A percentile compares a stretch with the other conserved stretches of the same genome.
Conservation (phyloP, 2,329 filamentous ascomycete genomes). For the Diplodia intermedia region DNA sequence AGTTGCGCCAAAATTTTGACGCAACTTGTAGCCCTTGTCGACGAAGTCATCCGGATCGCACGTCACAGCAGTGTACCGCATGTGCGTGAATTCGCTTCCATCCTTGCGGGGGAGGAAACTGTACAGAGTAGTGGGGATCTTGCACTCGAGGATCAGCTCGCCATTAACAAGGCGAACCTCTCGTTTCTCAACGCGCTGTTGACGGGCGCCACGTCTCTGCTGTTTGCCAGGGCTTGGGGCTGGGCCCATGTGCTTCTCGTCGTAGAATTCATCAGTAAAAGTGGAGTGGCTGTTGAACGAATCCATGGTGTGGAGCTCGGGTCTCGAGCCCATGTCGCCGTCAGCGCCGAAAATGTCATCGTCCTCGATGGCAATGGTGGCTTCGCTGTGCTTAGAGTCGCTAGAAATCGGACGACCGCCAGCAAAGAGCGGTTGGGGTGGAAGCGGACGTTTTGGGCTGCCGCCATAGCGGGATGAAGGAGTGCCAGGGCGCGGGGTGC, state of each 20-base stretch:
- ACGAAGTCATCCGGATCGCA: slow-evolving; percentile 96
- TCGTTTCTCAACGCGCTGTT: slow-evolving; percentile 88
- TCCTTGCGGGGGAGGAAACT: slow-evolving; percentile 93
- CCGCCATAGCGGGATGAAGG: slow-evolving; percentile 88
- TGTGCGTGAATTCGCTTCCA: slow-evolving; percentile 96
- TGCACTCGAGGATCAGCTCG: slow-evolving; percentile 96
- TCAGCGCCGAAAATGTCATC: slow-evolving; percentile 75
- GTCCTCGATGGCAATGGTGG: slow-evolving; percentile 72
- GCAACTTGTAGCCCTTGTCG: slow-evolving; percentile 84
- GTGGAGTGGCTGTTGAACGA: slow-evolving; percentile 69
- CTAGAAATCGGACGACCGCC: slow-evolving; percentile 57
- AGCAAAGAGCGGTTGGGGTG: slow-evolving; percentile 85
- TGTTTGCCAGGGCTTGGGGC: slow-evolving; percentile 82
- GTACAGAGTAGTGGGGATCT: slow-evolving; percentile 97
- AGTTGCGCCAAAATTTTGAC: slow-evolving; percentile 85
- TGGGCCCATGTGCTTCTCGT: slow-evolving; percentile 81
- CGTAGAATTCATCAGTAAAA: slow-evolving; percentile 58
- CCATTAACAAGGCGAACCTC: slow-evolving; percentile 97
- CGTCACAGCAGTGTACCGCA: slow-evolving; percentile 98
- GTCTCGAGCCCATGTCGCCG: slow-evolving; percentile 58
- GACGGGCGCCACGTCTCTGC: slow-evolving; percentile 82
- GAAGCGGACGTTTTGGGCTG: slow-evolving; percentile 84
- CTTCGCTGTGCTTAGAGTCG: slow-evolving; percentile 60
- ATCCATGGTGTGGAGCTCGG: slow-evolving; percentile 67
- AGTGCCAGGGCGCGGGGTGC: slow-evolving; percentile 86